Evolutionary conservation across 768 basidiomycete species (phyloP).

Genomic region (Sporobolomyces roseus): DNA sequence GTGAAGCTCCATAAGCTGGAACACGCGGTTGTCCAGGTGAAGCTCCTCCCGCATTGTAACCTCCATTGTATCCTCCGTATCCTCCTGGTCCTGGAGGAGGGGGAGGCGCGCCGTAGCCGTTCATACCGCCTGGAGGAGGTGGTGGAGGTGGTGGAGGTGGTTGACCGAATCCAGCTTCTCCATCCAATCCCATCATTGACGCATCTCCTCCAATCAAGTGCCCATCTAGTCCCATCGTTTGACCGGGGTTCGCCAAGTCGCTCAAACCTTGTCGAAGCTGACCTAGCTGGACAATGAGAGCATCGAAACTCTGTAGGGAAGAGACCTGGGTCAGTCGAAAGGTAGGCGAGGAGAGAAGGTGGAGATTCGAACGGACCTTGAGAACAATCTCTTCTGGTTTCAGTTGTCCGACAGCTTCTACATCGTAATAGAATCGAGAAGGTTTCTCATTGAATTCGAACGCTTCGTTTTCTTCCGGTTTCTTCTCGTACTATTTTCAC

Average conservation of each 20-base stretch:
- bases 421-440: slow-evolving; percentile 85
- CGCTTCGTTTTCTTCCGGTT: slow-evolving; percentile 45
- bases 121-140: slow-evolving; percentile 6
- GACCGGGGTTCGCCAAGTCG: slow-evolving; percentile 31
- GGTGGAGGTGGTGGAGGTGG: slow-evolving; percentile 10
- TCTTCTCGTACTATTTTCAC: slow-evolving; percentile 41
- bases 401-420: slow-evolving; percentile 88
- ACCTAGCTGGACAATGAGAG: slow-evolving; percentile 41
- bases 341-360: background rate
- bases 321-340: background rate
- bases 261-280: slow-evolving; percentile 36
- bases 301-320: slow-evolving; percentile 40
- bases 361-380: slow-evolving; percentile 58
- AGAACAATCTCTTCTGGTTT: slow-evolving; percentile 82
- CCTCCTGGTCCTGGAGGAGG: background rate
- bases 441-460: slow-evolving; percentile 89
- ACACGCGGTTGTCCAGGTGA: background rate
- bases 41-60: background rate
- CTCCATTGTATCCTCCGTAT: slow-evolving; percentile 1
- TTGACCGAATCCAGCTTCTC: slow-evolving; percentile 9
- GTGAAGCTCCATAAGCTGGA: background rate
- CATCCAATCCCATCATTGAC: slow-evolving; percentile 15
- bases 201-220: slow-evolving; percentile 4
- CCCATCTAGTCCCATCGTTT: slow-evolving; percentile 6
- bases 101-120: background rate